Evolutionary conservation across 805 yeast species (phyloP), one percentile per base, ranked within the genome.

Genomic region (Vanderwaltozyma yarrowii): DNA sequence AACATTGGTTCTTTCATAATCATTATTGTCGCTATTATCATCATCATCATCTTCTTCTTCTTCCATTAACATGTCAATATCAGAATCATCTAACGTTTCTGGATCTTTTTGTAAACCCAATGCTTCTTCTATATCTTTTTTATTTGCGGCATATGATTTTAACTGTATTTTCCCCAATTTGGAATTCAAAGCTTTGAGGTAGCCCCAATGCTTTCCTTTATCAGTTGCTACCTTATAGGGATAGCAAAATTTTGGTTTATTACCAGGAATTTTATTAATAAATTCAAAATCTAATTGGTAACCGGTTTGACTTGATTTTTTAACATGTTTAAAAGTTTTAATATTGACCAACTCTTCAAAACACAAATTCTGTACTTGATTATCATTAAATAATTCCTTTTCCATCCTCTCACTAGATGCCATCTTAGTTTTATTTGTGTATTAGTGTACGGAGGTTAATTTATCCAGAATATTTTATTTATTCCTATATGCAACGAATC

Each of bases 11-110:
- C n/a, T n/a, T n/a, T n/a, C n/a, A n/a, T n/a, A n/a, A n/a, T n/a
- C n/a, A n/a, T 20, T 15, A 12, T 12, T 12, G 7, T 13, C 24
- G n/a, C 20, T n/a, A n/a, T n/a, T n/a, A 2, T 30, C 24, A 18
- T 4, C 17, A 28, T 21, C 13, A 3, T 8, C n/a, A 28, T 23
- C 26, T 11, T 6, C 18, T n/a, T 25, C 30, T 10, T 36, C 42
- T 15, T 33, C 34, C 28, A 49, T 21, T 13, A 54, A 33, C 26
- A 43, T 42, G 29, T 51, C 58, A 13, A 53, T 42, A 37, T 51
- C 57, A 2, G 58, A 51, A 41, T 55, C 60, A 32, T 52, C 52
- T 17, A 55, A 39, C 1, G 56, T 50, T 28, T 52, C 57, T 9
- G 56, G 52, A 25, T 54, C 55, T 27, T 44, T 45, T 11, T 30